phyloP scores from a whole-genome alignment of 164 flowering plant genomes.

The Nymphaea thermarum region DNA sequence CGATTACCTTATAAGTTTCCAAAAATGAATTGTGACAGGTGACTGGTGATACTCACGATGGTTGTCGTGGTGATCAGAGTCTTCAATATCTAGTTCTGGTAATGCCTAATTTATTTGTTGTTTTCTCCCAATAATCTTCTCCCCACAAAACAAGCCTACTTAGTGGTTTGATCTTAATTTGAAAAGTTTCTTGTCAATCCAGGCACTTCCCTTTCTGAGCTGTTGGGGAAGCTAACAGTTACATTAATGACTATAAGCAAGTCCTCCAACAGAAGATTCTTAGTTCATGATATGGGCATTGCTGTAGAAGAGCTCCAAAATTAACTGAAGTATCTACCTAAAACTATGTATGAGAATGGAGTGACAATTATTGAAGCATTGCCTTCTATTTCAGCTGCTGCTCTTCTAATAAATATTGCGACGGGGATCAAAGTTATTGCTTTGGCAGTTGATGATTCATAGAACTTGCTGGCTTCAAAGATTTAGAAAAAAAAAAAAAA shows the following conservation, averaged over 20 bases:
- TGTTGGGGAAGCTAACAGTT: slow-evolving; percentile 37
- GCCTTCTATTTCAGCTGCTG: slow-evolving; percentile 41
- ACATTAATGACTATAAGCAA: slow-evolving; percentile 34
- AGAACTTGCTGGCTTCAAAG: slow-evolving; percentile 33
- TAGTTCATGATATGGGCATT: slow-evolving; percentile 36
- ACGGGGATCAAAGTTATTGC: slow-evolving; percentile 36
- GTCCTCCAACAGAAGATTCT: slow-evolving; percentile 31
- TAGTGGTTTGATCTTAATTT: no score
- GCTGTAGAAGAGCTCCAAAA: slow-evolving; percentile 38
- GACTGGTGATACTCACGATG: no score
- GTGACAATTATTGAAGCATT: slow-evolving; percentile 33
- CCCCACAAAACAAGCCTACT: no score
- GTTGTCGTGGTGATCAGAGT: no score
- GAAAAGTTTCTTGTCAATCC: slow-evolving; percentile 4
- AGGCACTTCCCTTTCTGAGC: slow-evolving; percentile 18
- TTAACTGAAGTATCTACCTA: slow-evolving; percentile 27
- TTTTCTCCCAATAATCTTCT: no score
- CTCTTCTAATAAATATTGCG: slow-evolving; percentile 46
- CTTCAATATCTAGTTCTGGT: no score
- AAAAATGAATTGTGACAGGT: no score
- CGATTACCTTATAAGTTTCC: no score
- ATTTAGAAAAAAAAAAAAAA: slow-evolving; percentile 19
- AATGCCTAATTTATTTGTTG: no score
- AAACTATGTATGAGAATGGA: neutral
- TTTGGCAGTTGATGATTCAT: slow-evolving; percentile 33